A percentile compares a stretch with the other conserved stretches of the same genome.
These are phyloP conservation scores for Claviceps sp. DNA, from an alignment of 2,329 filamentous ascomycete genomes.

Conservation along the genomic window DNA sequence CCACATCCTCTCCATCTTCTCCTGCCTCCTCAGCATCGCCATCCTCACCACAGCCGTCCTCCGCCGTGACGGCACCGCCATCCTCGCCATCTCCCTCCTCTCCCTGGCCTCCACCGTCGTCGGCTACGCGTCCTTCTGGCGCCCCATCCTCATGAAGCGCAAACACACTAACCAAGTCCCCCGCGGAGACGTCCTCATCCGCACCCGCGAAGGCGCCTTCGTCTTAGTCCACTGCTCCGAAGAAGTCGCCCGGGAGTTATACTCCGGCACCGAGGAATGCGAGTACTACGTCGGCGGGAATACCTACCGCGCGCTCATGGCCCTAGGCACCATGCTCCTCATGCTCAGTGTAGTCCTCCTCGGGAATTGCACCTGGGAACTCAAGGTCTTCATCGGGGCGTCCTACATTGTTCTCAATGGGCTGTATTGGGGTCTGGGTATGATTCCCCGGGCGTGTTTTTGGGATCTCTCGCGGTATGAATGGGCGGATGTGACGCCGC, in stretches of 20 bases:
- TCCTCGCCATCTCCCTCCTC: conserved; percentile 35
- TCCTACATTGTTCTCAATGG: conserved; percentile 47
- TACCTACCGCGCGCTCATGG: conserved; percentile 41
- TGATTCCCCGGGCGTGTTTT: conserved; percentile 34
- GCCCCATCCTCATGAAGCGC: conserved; percentile 38
- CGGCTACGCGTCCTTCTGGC: conserved; percentile 45
- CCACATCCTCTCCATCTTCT: conserved; percentile 38
- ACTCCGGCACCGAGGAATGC: conserved; percentile 47
- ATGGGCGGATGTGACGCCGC: conserved; percentile 26
- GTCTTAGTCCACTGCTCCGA: conserved; percentile 44
- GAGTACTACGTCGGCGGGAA: conserved; percentile 34
- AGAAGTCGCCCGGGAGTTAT: conserved; percentile 48
- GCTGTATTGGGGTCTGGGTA: conserved; percentile 42
- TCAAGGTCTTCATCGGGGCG: conserved; percentile 44
- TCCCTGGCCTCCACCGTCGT: conserved; percentile 39
- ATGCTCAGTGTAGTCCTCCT: conserved; percentile 49
- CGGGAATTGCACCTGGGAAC: conserved; percentile 48
- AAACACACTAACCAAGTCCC: conserved; percentile 35
- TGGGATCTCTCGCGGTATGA: conserved; percentile 46
- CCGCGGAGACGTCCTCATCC: conserved; percentile 45
- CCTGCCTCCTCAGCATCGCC: conserved; percentile 33
- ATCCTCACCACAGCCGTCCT: conserved; percentile 30
- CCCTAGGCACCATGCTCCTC: conserved; percentile 42
- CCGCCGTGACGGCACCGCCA: conserved; percentile 23
- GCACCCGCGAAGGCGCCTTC: conserved; percentile 46